Evolutionary conservation across 2,329 filamentous ascomycete genomes (phyloP).

Genomic region (Fonsecaea erecta): DNA sequence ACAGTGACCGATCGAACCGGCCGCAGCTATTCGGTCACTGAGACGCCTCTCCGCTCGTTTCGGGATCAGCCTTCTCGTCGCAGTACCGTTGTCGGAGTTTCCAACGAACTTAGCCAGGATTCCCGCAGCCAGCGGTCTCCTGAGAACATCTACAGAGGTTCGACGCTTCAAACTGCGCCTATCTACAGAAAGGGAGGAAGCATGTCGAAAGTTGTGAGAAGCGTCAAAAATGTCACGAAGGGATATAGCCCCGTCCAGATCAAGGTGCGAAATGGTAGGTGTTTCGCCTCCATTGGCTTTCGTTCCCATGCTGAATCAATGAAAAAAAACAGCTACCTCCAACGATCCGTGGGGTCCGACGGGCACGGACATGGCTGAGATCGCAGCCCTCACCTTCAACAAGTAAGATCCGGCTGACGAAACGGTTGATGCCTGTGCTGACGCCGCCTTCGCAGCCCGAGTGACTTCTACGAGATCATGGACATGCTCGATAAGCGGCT

Average conservation of each 20-base stretch:
- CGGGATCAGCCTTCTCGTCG: conserved; percentile 28
- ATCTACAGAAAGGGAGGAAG: conserved; percentile 30
- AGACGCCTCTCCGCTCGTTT: conserved; percentile 35
- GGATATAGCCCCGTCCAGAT: conserved; percentile 96
- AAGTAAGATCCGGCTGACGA: conserved; percentile 63
- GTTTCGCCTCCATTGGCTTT: not conserved
- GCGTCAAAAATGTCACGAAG: conserved; percentile 99
- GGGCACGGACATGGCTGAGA: conserved; percentile 97
- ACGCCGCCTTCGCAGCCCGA: conserved; percentile 64
- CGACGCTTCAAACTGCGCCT: conserved; percentile 28
- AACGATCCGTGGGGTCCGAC: conserved; percentile 99
- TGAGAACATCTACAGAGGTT: conserved; percentile 32
- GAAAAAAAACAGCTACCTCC: conserved; percentile 75
- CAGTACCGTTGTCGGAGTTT: conserved; percentile 30
- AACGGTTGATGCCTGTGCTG: conserved; percentile 17
- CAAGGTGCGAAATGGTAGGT: conserved; percentile 94
- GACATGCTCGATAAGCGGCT: conserved; percentile 98
- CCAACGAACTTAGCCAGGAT: conserved; percentile 27
- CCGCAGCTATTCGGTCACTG: conserved; percentile 34
- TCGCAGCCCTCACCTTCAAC: conserved; percentile 96
- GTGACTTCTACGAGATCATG: conserved; percentile 99
- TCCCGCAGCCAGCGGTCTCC: conserved; percentile 19
- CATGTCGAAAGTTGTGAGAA: conserved; percentile 97
- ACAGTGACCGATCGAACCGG: conserved; percentile 35
- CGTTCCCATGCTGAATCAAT: not conserved